Conservation (phyloP, 2,329 filamentous ascomycete species). For the Torrubiellomyces zombiae region DNA sequence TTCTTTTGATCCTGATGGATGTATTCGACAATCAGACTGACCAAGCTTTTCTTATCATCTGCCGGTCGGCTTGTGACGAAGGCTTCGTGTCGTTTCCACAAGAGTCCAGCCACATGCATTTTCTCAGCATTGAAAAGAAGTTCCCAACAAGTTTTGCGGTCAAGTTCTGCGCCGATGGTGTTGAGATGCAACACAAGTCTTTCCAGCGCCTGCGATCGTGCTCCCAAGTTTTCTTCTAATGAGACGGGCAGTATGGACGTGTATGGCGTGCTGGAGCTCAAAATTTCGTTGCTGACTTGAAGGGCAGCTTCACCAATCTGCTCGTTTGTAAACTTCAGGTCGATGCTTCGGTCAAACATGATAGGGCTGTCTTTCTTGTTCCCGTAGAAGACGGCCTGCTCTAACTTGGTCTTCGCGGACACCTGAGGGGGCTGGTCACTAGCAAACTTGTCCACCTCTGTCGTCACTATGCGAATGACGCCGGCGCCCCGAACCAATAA, state of each 20-base stretch:
- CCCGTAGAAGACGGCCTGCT: slow-evolving; percentile 90
- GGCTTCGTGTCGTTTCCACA: slow-evolving; percentile 70
- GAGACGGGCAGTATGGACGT: slow-evolving; percentile 59
- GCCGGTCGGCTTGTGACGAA: slow-evolving; percentile 42
- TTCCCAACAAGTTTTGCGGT: slow-evolving; percentile 56
- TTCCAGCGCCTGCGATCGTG: slow-evolving; percentile 55
- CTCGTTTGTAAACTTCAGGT: slow-evolving; percentile 46
- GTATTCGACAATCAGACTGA: slow-evolving; percentile 58
- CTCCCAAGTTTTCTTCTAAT: slow-evolving; percentile 63
- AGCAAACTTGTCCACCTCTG: slow-evolving; percentile 42
- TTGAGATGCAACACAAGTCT: slow-evolving; percentile 59
- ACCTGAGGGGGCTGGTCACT: slow-evolving; percentile 43
- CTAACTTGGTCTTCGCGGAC: slow-evolving; percentile 74
- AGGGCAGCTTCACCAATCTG: slow-evolving; percentile 67
- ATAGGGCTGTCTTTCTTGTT: slow-evolving; percentile 69
- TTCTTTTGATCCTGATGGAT: slow-evolving; percentile 65
- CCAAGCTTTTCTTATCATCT: slow-evolving; percentile 49
- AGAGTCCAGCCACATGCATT: slow-evolving; percentile 57
- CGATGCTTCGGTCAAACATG: slow-evolving; percentile 56
- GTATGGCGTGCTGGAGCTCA: slow-evolving; percentile 59
- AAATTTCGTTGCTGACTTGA: slow-evolving; percentile 62
- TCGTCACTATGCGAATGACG: slow-evolving; percentile 39
- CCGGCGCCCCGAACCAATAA: slow-evolving; percentile 47
- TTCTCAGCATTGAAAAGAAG: slow-evolving; percentile 86
- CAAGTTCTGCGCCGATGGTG: slow-evolving; percentile 47